These are phyloP conservation scores for Fusarium musae DNA, from an alignment of 2,329 filamentous ascomycete species.

Conservation along the genomic window DNA sequence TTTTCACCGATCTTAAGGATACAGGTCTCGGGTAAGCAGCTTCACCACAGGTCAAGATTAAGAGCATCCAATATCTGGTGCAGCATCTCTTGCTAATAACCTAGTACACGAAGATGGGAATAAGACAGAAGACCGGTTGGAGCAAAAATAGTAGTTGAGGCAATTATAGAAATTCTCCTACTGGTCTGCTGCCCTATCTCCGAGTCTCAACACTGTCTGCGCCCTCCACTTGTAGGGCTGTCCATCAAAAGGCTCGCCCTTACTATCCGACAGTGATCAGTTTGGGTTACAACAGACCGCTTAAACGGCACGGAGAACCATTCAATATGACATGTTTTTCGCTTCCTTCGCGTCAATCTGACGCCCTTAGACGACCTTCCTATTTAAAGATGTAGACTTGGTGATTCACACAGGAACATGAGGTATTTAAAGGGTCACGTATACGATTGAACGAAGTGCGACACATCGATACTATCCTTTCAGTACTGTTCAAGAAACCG, in stretches of 20 bases:
- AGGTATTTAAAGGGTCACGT: constrained; percentile 16
- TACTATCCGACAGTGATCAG: neutral
- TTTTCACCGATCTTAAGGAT: fast-evolving
- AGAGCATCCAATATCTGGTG: neutral
- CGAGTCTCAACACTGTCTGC: neutral
- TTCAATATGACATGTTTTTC: neutral
- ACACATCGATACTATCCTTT: too few relatives aligned
- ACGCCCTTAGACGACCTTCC: constrained; percentile 22
- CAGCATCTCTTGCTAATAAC: neutral
- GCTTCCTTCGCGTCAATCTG: constrained; percentile 3
- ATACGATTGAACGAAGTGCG: neutral
- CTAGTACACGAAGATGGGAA: neutral
- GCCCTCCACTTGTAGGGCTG: constrained; percentile 1
- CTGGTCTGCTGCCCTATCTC: neutral
- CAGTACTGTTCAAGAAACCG: constrained; percentile 11
- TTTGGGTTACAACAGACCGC: neutral
- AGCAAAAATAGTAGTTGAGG: neutral
- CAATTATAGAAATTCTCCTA: neutral
- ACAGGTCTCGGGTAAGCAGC: neutral
- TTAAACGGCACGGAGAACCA: neutral
- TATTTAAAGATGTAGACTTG: neutral
- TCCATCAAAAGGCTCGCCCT: neutral
- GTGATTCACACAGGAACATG: neutral
- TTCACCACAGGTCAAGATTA: neutral
- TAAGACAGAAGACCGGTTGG: neutral